phyloP scores from a whole-genome alignment of 2,329 filamentous ascomycete species.

The Colletotrichum destructivum region DNA sequence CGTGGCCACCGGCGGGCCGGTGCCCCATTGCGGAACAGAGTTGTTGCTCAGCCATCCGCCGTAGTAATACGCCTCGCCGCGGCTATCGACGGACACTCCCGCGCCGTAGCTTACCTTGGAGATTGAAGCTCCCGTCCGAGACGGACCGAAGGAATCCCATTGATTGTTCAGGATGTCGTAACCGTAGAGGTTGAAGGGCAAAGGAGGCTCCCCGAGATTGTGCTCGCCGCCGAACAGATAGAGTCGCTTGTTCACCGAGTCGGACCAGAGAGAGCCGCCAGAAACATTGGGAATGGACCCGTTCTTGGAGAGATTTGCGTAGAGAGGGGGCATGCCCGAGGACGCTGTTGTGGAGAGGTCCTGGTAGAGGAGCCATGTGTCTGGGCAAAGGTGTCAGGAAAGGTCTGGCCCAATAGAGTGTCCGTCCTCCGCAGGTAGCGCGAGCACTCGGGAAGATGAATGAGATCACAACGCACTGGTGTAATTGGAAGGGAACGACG shows the following conservation, averaged over 20 bases:
- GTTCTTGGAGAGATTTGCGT: conserved; percentile 73
- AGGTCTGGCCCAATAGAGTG: neutral
- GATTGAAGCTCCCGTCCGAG: conserved; percentile 53
- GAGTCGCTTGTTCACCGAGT: conserved; percentile 74
- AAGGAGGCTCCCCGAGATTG: conserved; percentile 55
- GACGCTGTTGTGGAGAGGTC: conserved; percentile 64
- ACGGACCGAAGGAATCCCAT: conserved; percentile 66
- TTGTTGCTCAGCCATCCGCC: conserved; percentile 73
- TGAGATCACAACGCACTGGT: conserved; percentile 63
- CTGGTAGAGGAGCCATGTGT: conserved; percentile 70
- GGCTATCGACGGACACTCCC: conserved; percentile 66
- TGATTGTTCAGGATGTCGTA: conserved; percentile 71
- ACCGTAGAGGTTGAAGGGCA: conserved; percentile 65
- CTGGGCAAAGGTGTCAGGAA: conserved; percentile 49
- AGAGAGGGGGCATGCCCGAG: conserved; percentile 66
- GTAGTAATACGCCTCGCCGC: conserved; percentile 73
- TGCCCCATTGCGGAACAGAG: conserved; percentile 66
- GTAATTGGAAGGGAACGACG: conserved; percentile 65
- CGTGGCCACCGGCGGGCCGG: conserved; percentile 62
- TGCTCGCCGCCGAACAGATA: conserved; percentile 76
- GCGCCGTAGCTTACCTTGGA: conserved; percentile 70
- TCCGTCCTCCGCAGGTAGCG: neutral
- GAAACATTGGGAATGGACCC: conserved; percentile 64
- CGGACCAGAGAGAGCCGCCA: conserved; percentile 70
- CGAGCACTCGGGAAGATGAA: neutral